Base-by-base conservation (phyloP, 2,329 filamentous ascomycete genomes). In the Biscogniauxia sp. region DNA sequence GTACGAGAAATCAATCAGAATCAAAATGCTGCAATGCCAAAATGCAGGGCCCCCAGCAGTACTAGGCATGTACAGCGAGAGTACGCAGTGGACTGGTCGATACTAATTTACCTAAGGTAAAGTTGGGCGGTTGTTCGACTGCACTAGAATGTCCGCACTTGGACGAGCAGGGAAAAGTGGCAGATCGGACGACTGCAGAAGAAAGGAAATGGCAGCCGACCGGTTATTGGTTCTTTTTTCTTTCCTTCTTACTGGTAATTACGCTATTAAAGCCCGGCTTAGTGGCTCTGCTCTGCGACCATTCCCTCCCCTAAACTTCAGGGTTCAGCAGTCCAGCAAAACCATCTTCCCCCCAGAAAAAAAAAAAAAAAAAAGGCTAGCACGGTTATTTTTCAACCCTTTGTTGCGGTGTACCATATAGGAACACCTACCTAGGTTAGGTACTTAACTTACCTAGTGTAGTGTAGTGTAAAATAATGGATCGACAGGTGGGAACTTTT, bases 161-260 rank as follows among this genome's bases (percentile, higher is more conserved):
- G 55, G 23, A 20, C 53, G 13, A 41, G 55, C 49, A 19, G 19
- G 49, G 55, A 25, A 51, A 51, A 52, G 55, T 57, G 55, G 55
- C 25, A 55, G 54, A 55, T 17, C 54, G 54, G 54, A 55, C 54
- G 49, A 32, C 45, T 57, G 55, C 55, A 57, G 45, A 52, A 32
- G 45, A 51, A 57, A 52, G 19, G 25, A 25, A 53, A 25, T 53
- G 52, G 5, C 25, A 8, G 52, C 32, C 17, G n/a, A 15, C 26
- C 23, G 53, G 25, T 55, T 3, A 37, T 55, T 55, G 37, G 37
- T 32, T 32, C 37, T 45, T 15, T 45, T n/a, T n/a, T n/a, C n/a
- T n/a, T n/a, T n/a, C n/a, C n/a, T n/a, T n/a, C n/a, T n/a, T 45
- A 45, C 15, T 45, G 37, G 2, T 45, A 45, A 45, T 45, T 45